Conservation (phyloP, 1,284 basidiomycete species). For the Sporisorium graminicola region DNA sequence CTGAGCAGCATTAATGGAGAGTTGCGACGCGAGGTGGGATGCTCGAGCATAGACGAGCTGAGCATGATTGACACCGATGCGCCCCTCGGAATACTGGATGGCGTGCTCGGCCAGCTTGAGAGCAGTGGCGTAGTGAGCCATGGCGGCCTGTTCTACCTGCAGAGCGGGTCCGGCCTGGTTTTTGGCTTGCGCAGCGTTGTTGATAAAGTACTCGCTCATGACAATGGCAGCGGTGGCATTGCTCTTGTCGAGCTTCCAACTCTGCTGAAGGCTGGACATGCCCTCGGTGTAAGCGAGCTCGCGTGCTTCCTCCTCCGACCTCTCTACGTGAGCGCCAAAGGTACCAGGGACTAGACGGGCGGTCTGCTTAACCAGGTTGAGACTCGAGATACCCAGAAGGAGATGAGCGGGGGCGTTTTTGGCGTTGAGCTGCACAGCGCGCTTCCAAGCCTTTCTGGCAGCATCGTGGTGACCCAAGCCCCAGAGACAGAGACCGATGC, state of each 20-base stretch:
- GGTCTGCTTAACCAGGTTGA: conserved; percentile 60
- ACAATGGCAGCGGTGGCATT: conserved; percentile 65
- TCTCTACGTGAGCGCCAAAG: conserved; percentile 56
- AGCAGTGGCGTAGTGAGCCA: conserved; percentile 55
- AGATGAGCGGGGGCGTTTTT: conserved; percentile 55
- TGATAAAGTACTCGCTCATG: conserved; percentile 61
- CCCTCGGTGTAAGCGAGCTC: conserved; percentile 63
- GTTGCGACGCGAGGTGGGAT: conserved; percentile 58
- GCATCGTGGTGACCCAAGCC: conserved; percentile 62
- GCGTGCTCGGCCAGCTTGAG: conserved; percentile 68
- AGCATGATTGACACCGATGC: conserved; percentile 58
- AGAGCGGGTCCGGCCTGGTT: conserved; percentile 17
- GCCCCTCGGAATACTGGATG: conserved; percentile 66
- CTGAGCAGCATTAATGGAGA: conserved; percentile 50
- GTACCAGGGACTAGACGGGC: conserved; percentile 50
- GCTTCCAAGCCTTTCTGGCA: conserved; percentile 66
- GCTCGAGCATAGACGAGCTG: conserved; percentile 64
- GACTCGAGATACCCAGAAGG: conserved; percentile 63
- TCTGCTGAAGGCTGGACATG: conserved; percentile 57
- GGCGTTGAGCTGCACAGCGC: conserved; percentile 54
- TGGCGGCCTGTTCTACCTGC: conserved; percentile 39
- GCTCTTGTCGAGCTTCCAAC: conserved; percentile 67
- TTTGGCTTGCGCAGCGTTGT: conserved; percentile 48
- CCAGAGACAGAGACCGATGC: conserved; percentile 66
- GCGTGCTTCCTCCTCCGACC: conserved; percentile 60